phyloP scores from a whole-genome alignment of 495 filamentous ascomycete species.

The Trichocladium uniseriatum region DNA sequence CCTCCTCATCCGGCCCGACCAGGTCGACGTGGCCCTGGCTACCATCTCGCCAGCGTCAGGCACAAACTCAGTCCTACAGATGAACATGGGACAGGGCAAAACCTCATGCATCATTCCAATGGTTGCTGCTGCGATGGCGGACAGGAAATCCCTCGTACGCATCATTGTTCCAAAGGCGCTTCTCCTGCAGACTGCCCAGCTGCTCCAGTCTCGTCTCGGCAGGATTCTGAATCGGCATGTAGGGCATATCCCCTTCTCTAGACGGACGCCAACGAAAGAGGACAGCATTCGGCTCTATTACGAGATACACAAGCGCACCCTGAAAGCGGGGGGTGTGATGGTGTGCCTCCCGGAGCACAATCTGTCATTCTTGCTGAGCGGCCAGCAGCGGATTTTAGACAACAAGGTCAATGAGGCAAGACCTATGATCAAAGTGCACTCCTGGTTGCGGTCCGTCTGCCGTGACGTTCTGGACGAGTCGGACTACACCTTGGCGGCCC shows the following conservation, averaged over 20 bases:
- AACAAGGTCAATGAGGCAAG: constrained; percentile 27
- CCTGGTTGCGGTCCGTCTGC: constrained; percentile 35
- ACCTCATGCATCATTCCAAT: constrained; percentile 50
- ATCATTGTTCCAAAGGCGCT: constrained; percentile 31
- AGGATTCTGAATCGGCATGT: constrained; percentile 39
- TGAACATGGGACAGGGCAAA: constrained; percentile 45
- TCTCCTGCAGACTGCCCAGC: constrained; percentile 42
- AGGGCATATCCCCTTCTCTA: constrained; percentile 43
- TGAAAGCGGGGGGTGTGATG: constrained; percentile 31
- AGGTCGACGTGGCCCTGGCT: constrained; percentile 8
- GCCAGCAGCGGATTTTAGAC: constrained; percentile 38
- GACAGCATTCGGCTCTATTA: constrained; percentile 27
- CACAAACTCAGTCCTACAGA: constrained; percentile 46
- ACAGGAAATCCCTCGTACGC: constrained; percentile 34
- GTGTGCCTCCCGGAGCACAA: constrained; percentile 44
- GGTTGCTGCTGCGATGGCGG: constrained; percentile 40
- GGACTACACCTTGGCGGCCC: constrained; percentile 43
- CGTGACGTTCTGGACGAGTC: constrained; percentile 52
- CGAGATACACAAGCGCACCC: constrained; percentile 28
- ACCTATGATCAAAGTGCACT: constrained; percentile 37
- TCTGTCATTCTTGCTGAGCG: constrained; percentile 44
- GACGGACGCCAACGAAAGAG: constrained; percentile 30
- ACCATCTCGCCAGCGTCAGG: constrained; percentile 39
- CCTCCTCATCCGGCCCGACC: constrained; percentile 14
- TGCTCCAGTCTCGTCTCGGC: constrained; percentile 39